Evolutionary conservation across 345 rosid genomes (phyloP).

Genomic region (Linum trigynum): DNA sequence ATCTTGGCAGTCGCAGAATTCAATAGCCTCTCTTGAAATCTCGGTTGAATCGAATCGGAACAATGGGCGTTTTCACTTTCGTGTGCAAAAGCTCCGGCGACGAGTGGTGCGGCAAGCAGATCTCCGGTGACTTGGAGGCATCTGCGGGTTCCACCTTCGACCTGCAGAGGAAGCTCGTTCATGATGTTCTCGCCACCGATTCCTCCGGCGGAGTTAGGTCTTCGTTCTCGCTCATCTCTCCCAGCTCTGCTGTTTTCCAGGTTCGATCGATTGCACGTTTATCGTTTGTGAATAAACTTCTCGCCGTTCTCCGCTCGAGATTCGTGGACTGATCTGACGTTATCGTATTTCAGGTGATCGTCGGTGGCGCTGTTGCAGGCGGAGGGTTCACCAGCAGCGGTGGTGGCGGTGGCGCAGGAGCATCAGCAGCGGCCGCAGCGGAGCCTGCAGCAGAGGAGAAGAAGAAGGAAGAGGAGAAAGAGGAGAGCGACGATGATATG

Average conservation of each 20-base stretch:
- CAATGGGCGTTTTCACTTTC: slow-evolving; percentile 67
- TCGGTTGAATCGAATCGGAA: neutral
- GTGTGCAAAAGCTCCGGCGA: slow-evolving; percentile 50
- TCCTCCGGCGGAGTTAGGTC: slow-evolving; percentile 71
- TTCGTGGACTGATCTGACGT: neutral
- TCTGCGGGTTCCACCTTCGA: slow-evolving; percentile 52
- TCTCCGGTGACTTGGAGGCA: slow-evolving; percentile 63
- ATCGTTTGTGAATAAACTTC: neutral
- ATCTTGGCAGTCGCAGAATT: no score
- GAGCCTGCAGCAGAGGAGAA: slow-evolving; percentile 44
- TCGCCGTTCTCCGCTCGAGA: neutral
- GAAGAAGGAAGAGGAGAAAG: slow-evolving; percentile 54
- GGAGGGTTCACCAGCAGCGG: slow-evolving; percentile 46
- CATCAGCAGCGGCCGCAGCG: slow-evolving; percentile 25
- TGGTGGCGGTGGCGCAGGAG: slow-evolving; percentile 27
- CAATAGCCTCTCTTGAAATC: no score
- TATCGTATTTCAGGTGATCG: slow-evolving; percentile 31
- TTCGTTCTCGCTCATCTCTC: slow-evolving; percentile 65
- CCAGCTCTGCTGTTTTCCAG: slow-evolving; percentile 73
- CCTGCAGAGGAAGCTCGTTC: slow-evolving; percentile 69
- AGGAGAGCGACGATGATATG: slow-evolving; percentile 58
- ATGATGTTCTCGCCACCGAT: slow-evolving; percentile 46
- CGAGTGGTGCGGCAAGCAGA: slow-evolving; percentile 63
- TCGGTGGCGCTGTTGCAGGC: slow-evolving; percentile 33
- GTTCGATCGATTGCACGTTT: slow-evolving; percentile 14